Conservation (phyloP, 148 eudicot genomes). For the Amaranthus palmeri region DNA sequence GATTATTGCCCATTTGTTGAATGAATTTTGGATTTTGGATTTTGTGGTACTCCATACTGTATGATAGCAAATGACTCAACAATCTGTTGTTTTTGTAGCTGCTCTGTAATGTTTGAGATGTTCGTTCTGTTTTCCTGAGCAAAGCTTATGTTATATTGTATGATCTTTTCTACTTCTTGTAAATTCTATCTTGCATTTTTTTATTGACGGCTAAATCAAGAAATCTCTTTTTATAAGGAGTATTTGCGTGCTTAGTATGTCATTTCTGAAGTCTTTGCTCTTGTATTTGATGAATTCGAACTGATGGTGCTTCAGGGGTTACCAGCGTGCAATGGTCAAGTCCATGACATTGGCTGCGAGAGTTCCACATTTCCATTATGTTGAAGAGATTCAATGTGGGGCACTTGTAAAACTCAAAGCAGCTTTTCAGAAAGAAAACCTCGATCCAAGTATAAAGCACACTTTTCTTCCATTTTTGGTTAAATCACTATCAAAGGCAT, state of each 20-base stretch:
- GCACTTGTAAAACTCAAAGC: conserved; percentile 67
- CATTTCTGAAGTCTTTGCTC: background rate
- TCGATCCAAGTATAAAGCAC: conserved; percentile 77
- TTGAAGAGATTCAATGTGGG: conserved; percentile 81
- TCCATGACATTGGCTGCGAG: conserved; percentile 92
- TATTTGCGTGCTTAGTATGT: background rate
- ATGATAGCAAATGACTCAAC: background rate
- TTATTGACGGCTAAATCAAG: background rate
- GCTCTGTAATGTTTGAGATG: background rate
- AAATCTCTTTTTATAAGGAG: background rate
- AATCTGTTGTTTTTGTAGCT: background rate
- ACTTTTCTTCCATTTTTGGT: conserved; percentile 88
- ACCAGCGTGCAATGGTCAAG: conserved; percentile 95
- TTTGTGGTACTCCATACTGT: background rate
- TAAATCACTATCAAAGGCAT: conserved; percentile 79
- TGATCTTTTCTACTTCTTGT: background rate
- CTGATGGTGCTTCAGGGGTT: conserved; percentile 62
- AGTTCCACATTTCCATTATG: conserved; percentile 92
- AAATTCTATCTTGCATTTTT: background rate
- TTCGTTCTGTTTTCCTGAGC: background rate
- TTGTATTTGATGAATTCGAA: background rate
- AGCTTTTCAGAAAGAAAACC: conserved; percentile 62
- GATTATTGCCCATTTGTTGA: background rate
- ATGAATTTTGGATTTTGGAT: background rate
- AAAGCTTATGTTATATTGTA: background rate